A percentile compares a stretch with the other conserved stretches of the same genome.
Evolutionary conservation across 179 eudicot genomes (phyloP).

Genomic region (Spergularia azorica): DNA sequence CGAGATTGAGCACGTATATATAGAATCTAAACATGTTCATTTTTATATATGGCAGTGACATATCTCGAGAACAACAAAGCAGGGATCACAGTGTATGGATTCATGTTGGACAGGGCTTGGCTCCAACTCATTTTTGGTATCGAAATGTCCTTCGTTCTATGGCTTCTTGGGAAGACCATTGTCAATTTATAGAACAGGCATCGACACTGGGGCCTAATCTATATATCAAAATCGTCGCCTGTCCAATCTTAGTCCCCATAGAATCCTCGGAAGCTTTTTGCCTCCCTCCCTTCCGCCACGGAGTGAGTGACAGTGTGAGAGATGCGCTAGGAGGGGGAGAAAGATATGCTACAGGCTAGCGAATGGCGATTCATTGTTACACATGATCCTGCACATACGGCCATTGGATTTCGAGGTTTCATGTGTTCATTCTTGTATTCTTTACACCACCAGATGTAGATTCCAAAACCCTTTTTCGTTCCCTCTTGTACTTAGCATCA

Average conservation of each 20-base stretch:
- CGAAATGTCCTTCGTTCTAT: conserved; percentile 81
- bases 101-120: conserved; percentile 78
- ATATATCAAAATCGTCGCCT: no score
- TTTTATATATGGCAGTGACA: conserved; percentile 49
- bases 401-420: neutral
- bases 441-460: neutral
- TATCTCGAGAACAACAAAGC: conserved; percentile 93
- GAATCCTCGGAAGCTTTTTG: neutral
- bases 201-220: neutral
- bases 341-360: neutral
- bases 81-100: conserved; percentile 86
- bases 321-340: neutral
- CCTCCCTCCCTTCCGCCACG: neutral
- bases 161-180: conserved; percentile 87
- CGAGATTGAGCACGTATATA: no score
- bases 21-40: neutral
- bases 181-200: conserved; percentile 41
- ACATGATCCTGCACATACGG: no score
- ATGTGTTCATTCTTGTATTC: neutral
- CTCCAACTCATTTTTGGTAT: conserved; percentile 82
- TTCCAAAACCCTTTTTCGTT: conserved; percentile 3
- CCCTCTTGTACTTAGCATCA: neutral
- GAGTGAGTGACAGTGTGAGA: neutral
- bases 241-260: neutral
- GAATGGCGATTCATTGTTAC: no score